These are phyloP conservation scores for Pichia ethanolica DNA, from an alignment of 805 yeast genomes.

Conservation along the genomic window DNA sequence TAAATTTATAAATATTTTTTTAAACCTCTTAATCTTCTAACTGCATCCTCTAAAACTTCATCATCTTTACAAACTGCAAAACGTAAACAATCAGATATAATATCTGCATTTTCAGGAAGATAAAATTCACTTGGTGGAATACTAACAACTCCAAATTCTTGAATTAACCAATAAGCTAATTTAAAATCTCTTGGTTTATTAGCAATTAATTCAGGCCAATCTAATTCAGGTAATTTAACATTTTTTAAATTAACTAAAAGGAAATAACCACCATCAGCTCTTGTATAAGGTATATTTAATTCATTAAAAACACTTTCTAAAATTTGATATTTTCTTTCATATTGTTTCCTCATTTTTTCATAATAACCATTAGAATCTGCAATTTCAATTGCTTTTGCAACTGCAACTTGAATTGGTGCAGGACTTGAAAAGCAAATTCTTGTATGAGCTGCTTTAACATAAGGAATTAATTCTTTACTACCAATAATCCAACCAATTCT, in stretches of 20 bases:
- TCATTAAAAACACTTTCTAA: conserved; percentile 78
- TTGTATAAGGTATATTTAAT: conserved; percentile 80
- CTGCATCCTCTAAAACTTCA: conserved; percentile 72
- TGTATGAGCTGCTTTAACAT: conserved; percentile 84
- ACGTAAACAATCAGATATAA: conserved; percentile 53
- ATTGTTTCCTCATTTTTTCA: conserved; percentile 58
- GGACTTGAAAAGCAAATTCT: conserved; percentile 90
- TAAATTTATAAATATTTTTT: conserved; percentile 47
- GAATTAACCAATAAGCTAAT: conserved; percentile 87
- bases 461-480: conserved; percentile 69
- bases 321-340: conserved; percentile 63
- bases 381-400: conserved; percentile 63
- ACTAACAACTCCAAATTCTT: conserved; percentile 88
- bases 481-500: conserved; percentile 96
- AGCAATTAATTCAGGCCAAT: conserved; percentile 55
- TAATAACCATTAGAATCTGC: conserved; percentile 61
- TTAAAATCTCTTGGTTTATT: conserved; percentile 77
- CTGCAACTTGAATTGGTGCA: conserved; percentile 88
- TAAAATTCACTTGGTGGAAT: conserved; percentile 97
- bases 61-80: conserved; percentile 97
- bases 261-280: conserved; percentile 91
- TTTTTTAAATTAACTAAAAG: conserved; percentile 81
- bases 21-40: conserved; percentile 59
- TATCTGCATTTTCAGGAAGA: conserved; percentile 42
- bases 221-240: conserved; percentile 65